Base-by-base conservation (phyloP, 164 flowering plant genomes). In the Umbilicus rupestris region DNA sequence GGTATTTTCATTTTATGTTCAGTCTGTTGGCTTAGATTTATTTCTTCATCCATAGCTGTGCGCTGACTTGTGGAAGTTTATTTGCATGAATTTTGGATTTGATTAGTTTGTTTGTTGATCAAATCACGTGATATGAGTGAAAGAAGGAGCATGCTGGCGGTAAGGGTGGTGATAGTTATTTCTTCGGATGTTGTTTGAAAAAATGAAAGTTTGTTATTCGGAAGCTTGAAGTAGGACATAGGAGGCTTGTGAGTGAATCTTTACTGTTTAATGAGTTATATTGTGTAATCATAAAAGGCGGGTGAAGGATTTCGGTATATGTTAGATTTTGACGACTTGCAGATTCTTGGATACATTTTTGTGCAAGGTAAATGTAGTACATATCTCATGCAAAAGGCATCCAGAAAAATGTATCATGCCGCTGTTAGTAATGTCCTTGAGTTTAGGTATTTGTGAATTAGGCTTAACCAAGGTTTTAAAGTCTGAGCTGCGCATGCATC, bases 1-100 rank as follows among this genome's bases (percentile, higher is more conserved):
- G 96, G 96, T 88, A 73, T 20, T 79, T 70, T 9, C 30, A 10
- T 63, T 10, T 24, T 10, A 22, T 39, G 69, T n/a, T 4, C 57
- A n/a, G 64, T 50, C 39, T 20, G 29, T 22, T 24, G 58, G 52
- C 45, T 42, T 65, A 37, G 39, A 3, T 52, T 35, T 65, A 59
- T 68, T 35, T 26, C 16, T 62, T 62, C 37, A 45, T 16, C 31
- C 52, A 29, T 15, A 24, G 35, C 14, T 17, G 9, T 16, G 39
- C 42, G 33, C 39, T 30, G 12, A 19, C 19, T 45, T 15, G 30
- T 52, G 29, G 30, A 52, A 6, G 42, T 33, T 19, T 14, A n/a
- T 7, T 52, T 52, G 30, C 29, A 4, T n/a, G 26, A n/a, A 6
- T n/a, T 47, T 47, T 47, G 22, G 55, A 16, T n/a, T n/a, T 12